Base-by-base conservation (phyloP, 2,329 filamentous ascomycete species). In the Pseudocercospora fuligena region DNA sequence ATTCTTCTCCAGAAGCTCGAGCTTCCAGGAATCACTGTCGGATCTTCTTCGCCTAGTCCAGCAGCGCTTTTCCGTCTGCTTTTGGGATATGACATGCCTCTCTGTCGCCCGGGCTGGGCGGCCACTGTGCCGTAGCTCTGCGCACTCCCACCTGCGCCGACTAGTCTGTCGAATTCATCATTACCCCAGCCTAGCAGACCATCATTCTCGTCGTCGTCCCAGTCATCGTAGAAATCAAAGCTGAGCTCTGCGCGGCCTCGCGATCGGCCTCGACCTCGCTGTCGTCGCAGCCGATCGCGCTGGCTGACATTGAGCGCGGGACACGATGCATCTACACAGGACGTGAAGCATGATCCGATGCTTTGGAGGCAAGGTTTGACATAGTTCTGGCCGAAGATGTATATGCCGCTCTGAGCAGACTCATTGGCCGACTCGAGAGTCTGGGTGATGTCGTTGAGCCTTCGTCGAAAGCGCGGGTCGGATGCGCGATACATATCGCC, bases 151-250 rank as follows among this genome's bases (percentile, higher is more conserved):
- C 86, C 83, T 66, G 84, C 82, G 70, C 76, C 89, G 60, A 97
- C 81, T 69, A 97, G 80, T 60, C 92, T 86, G 77, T 97, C 94
- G 82, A 96, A 89, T 76, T 97, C 93, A 74, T 96, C 93, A 72
- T 87, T 89, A 1, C 73, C 81, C 46, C 90, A 89, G 54, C 88
- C 90, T 61, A 94, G 81, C 57, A 94, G 78, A 0, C 89, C 86
- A 46, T 88, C 86, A 36, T 87, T 85, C 31, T 88, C 86, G 63
- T 88, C 85, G 54, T 86, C 84, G 68, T 97, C 93, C 94, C 94
- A 98, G 79, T 97, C 94, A 79, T 97, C 94, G 82, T 98, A 98
- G 78, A 98, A 98, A 79, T 97, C 94, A 77, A 98, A 98, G 75
- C 88, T 94, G 74, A 91, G 88, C 80, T 97, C 94, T 29, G 93